phyloP scores from a whole-genome alignment of 2,329 filamentous ascomycete genomes.

The Fusarium dlaminii region DNA sequence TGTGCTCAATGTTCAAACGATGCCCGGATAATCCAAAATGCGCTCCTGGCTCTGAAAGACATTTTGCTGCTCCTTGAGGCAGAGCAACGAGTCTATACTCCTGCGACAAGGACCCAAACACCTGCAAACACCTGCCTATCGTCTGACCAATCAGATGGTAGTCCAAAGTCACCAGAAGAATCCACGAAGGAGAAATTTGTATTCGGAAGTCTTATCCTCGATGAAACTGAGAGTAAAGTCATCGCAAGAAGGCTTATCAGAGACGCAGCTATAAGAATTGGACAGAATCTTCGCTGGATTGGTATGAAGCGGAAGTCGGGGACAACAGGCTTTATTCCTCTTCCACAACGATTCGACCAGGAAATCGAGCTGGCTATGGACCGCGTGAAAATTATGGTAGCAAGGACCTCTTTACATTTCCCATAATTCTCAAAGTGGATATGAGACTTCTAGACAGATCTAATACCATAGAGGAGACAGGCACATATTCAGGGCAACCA shows the following conservation, averaged over 20 bases:
- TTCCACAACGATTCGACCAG: neutral
- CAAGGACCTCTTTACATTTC: neutral
- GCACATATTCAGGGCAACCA: fast-evolving
- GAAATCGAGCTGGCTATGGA: neutral
- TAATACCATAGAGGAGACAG: fast-evolving
- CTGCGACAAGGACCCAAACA: neutral
- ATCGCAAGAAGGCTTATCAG: neutral
- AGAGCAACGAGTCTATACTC: neutral
- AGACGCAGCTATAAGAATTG: neutral
- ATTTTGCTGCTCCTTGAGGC: neutral
- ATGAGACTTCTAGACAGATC: no score
- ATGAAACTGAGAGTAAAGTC: fast-evolving
- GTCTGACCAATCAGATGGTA: fast-evolving
- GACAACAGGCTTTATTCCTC: neutral
- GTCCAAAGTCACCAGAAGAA: fast-evolving
- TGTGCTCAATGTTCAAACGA: neutral
- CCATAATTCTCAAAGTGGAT: neutral
- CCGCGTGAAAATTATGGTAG: neutral
- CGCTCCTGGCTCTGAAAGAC: neutral
- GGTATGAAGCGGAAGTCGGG: neutral
- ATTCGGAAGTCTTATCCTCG: neutral
- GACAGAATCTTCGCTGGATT: neutral
- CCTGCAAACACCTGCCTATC: no score
- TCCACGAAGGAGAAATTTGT: neutral
- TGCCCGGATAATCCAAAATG: neutral